Evolutionary conservation across 306 rosid species (phyloP).

Genomic region (Comarum palustre): DNA sequence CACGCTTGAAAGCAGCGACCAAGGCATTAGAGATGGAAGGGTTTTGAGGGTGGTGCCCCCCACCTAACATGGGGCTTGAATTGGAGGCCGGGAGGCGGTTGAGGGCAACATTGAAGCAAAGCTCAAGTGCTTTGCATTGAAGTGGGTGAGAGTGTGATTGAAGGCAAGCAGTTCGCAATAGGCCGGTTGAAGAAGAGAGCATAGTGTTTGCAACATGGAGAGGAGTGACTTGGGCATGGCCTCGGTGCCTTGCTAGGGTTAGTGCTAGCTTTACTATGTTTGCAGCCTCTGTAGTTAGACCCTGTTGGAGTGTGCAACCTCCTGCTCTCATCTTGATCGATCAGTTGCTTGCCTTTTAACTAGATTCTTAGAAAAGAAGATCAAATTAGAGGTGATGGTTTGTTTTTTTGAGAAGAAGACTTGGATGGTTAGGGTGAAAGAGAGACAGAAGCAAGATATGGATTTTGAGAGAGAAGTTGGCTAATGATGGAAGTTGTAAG

Average conservation of each 20-base stretch:
- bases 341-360: neutral
- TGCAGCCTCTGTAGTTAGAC: constrained; percentile 73
- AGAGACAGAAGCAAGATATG: constrained; percentile 1
- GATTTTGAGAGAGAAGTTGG: constrained; percentile 16
- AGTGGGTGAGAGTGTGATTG: constrained; percentile 96
- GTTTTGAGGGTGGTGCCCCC: constrained; percentile 44
- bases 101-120: constrained; percentile 92
- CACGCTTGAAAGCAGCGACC: constrained; percentile 92
- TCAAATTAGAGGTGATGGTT: constrained; percentile 10
- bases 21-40: constrained; percentile 92
- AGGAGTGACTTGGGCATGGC: constrained; percentile 95
- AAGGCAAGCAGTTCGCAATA: constrained; percentile 71
- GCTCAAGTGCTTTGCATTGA: constrained; percentile 94
- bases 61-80: constrained; percentile 62
- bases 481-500: neutral
- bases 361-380: neutral
- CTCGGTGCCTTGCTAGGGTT: constrained; percentile 71
- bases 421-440: no score
- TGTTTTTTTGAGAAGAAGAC: no score
- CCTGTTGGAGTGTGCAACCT: constrained; percentile 72
- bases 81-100: constrained; percentile 83
- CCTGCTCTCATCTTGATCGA: constrained; percentile 72
- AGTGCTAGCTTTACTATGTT: constrained; percentile 70
- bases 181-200: constrained; percentile 64
- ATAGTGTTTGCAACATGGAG: constrained; percentile 91